These are phyloP conservation scores for Claviceps arundinis DNA, from an alignment of 2,329 filamentous ascomycete species.

Conservation along the genomic window DNA sequence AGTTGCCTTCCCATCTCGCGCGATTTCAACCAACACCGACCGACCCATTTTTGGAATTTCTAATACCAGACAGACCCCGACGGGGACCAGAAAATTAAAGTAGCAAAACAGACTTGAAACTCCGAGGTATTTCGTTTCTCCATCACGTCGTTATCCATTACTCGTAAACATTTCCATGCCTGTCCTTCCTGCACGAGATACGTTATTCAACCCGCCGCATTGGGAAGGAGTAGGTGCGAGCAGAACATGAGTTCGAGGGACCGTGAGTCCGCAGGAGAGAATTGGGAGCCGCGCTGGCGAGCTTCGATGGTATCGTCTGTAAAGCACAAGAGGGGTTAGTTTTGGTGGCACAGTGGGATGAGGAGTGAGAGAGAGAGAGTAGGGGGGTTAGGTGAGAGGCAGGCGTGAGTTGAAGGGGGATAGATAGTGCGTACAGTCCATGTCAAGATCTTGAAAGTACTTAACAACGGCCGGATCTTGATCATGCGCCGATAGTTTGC, in stretches of 20 bases:
- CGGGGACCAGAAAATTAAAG: not conserved
- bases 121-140: constrained; percentile 13
- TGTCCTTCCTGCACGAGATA: not conserved
- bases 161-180: not conserved
- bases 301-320: constrained; percentile 22
- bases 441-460: constrained; percentile 43
- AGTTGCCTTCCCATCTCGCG: too few relatives aligned
- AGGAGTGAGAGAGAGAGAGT: not conserved
- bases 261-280: constrained; percentile 35
- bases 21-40: not conserved
- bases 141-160: constrained; percentile 18
- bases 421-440: constrained; percentile 38
- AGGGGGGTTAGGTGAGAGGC: too few relatives aligned
- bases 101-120: not conserved
- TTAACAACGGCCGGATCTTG: constrained; percentile 30
- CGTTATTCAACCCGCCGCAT: constrained; percentile 7
- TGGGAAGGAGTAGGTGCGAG: constrained; percentile 32
- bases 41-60: not conserved
- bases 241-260: constrained; percentile 38
- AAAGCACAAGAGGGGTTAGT: too few relatives aligned
- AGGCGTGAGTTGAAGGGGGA: not conserved
- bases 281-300: constrained; percentile 38
- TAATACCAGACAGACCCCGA: too few relatives aligned
- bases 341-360: not conserved
- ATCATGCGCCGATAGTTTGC: constrained; percentile 34